These are phyloP conservation scores for Filobasidium wieringae DNA, from an alignment of 768 basidiomycete genomes.

Conservation along the genomic window DNA sequence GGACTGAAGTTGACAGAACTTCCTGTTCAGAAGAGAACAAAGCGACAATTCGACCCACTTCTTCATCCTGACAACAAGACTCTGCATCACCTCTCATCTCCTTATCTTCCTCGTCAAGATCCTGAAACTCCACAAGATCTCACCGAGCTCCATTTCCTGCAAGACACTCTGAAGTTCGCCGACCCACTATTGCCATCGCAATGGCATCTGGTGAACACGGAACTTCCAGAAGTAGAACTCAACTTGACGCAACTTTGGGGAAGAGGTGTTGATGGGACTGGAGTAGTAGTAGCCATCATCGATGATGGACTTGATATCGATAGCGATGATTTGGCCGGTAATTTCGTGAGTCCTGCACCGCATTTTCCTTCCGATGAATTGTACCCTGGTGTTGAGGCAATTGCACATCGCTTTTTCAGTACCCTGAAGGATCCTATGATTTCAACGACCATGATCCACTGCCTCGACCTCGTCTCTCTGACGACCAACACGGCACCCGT, in stretches of 20 bases:
- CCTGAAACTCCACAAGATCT: neutral
- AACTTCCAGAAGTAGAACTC: slow-evolving; percentile 60
- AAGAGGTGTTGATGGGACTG: slow-evolving; percentile 74
- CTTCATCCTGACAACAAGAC: neutral
- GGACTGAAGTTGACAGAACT: slow-evolving; percentile 45
- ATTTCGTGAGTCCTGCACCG: slow-evolving; percentile 62
- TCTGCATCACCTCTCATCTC: neutral
- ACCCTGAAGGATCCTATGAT: slow-evolving; percentile 76
- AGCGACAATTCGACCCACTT: slow-evolving; percentile 28
- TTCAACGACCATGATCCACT: slow-evolving; percentile 86
- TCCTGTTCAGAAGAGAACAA: slow-evolving; percentile 29
- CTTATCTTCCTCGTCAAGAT: neutral
- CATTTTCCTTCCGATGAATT: neutral
- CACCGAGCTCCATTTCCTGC: slow-evolving; percentile 42
- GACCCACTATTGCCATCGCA: slow-evolving; percentile 76
- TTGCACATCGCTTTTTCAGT: slow-evolving; percentile 44
- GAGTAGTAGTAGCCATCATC: slow-evolving; percentile 73
- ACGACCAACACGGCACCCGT: slow-evolving; percentile 94
- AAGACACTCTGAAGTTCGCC: slow-evolving; percentile 50
- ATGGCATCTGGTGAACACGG: slow-evolving; percentile 91
- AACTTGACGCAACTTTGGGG: slow-evolving; percentile 92
- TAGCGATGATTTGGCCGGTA: slow-evolving; percentile 70
- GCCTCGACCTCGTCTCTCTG: slow-evolving; percentile 72
- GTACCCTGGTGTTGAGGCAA: slow-evolving; percentile 3
- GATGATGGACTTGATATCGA: slow-evolving; percentile 92